Evolutionary conservation across 176 grass and related monocot species (phyloP), one percentile per base, ranked within the genome.

Genomic region (Typha latifolia): DNA sequence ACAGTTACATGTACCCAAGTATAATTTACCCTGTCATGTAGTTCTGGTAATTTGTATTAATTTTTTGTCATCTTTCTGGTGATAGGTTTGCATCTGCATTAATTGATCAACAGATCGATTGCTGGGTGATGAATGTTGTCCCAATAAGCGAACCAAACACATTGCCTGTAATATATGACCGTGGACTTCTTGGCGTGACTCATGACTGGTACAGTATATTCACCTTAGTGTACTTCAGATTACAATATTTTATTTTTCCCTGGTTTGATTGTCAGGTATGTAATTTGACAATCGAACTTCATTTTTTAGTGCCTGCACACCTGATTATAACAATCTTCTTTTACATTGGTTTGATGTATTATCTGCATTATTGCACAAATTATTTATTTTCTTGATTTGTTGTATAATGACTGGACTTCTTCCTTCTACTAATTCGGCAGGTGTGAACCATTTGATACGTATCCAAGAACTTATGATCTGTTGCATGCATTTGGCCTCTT

Each of bases 91-190:
- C 82, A 37, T 59, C 85, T 76, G 85, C 88, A 70, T 69, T 96
- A 70, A 86, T 91, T 56, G 77, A 84, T 34, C 69, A 56, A 31
- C 80, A 91, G 53, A 59, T 96, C 56, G 85, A 96, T 84, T 86
- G 69, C 37, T 96, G 93, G 93, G 93, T 96, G 77, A 91, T 96
- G 93, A 96, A 96, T 84, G 82, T 96, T 20, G 85, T 96, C 69
- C 88, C 93, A 74, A 66, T 81, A 55, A 89, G 66, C 49, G 82
- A 78, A 24, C 85, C 93, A 43, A 96, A 91, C 67, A 89, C 93
- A 27, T 78, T 96, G 18, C 88, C 82, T 32, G 85, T 96, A 69
- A 96, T 96, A 57, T 96, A 89, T 82, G 88, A 96, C 68, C 79
- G 93, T 22, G 92, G 88, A 68, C 93, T 96, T 89, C 67, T 96